Evolutionary conservation across 805 yeast species (phyloP), one percentile per base, ranked within the genome.

Genomic region (Lipomyces sp.): DNA sequence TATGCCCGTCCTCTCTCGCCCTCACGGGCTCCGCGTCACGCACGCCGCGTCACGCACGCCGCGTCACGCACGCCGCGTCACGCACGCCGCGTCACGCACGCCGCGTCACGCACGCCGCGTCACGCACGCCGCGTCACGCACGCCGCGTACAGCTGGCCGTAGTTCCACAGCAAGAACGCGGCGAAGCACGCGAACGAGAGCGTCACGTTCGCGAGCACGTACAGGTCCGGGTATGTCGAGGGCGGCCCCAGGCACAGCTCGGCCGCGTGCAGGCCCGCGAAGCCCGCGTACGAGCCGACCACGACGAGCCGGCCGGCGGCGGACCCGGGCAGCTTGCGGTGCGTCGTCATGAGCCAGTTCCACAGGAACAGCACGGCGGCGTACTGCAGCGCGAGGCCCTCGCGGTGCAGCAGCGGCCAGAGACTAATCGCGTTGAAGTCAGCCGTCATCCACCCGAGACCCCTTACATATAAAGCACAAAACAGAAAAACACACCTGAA

Each of bases 321-420:
- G 51, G 67, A 67, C 13, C 70, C 64, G 1, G 88, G 87, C 31
- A 81, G 66, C 19, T 76, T 44, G 16, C 41, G 38, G 46, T 80
- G 71, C 51, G 81, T 82, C 16, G 89, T 87, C 65, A 84, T 73
- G 28, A 88, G 69, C 93, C 95, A 88, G 64, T 86, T 88, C 63
- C 86, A 82, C 60, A 87, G 64, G 2, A 81, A 64, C 19, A 80
- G 70, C 44, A 82, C 66, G 7, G 80, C 81, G 48, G 74, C 67
- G 66, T 86, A 90, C 65, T 93, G 98, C 54, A 90, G 70, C 1
- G 66, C 67, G 24, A 93, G 72, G 0, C 80, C 81, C 62, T 93
- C 98, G 56, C 81, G 82, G 59, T 81, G 79, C 58, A 93, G 71
- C 41, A 91, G 70, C 0, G 99, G 98, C 79, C 85, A 89, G 71